phyloP scores from a whole-genome alignment of 306 rosid species.

The Lathyrus tuberosus region DNA sequence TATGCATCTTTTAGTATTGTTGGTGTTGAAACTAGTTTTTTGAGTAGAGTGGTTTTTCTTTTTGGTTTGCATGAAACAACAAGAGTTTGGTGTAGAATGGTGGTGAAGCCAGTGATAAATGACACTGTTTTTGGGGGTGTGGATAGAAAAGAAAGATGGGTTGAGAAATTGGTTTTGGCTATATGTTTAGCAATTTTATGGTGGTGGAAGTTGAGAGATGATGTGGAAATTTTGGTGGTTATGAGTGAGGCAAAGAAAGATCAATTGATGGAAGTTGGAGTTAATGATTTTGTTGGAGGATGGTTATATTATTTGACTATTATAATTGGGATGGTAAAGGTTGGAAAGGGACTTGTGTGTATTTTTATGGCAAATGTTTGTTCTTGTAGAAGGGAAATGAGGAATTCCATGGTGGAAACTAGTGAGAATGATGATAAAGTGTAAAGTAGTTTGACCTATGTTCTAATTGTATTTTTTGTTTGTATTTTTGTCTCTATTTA shows the following conservation, averaged over 20 bases:
- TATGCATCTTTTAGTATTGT: conserved; percentile 34
- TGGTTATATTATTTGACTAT: conserved; percentile 70
- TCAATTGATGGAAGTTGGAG: conserved; percentile 48
- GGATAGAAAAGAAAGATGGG: conserved; percentile 53
- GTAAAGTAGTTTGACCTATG: conserved; percentile 22
- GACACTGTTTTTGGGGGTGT: conserved; percentile 63
- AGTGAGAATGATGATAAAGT: conserved; percentile 47
- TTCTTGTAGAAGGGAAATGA: conserved; percentile 40
- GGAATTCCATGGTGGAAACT: conserved; percentile 29
- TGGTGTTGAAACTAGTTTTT: conserved; percentile 43
- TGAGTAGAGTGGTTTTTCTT: conserved; percentile 56
- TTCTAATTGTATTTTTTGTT: too few species aligned
- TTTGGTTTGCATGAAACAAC: conserved; percentile 81
- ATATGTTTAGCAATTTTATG: conserved; percentile 62
- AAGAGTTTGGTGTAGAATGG: conserved; percentile 68
- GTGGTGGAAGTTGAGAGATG: conserved; percentile 86
- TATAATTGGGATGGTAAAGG: conserved; percentile 65
- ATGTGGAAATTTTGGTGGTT: conserved; percentile 66
- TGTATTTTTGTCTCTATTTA: too few species aligned
- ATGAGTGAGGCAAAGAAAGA: conserved; percentile 62
- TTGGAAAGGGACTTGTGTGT: conserved; percentile 57
- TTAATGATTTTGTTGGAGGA: conserved; percentile 63
- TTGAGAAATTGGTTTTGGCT: conserved; percentile 55
- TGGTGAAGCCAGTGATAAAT: conserved; percentile 86
- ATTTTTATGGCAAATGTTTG: conserved; percentile 40